Percentiles rank a stretch among this genome's conserved stretches.
phyloP scores from a whole-genome alignment of 2,329 filamentous ascomycete species.

The Phoma sp. region DNA sequence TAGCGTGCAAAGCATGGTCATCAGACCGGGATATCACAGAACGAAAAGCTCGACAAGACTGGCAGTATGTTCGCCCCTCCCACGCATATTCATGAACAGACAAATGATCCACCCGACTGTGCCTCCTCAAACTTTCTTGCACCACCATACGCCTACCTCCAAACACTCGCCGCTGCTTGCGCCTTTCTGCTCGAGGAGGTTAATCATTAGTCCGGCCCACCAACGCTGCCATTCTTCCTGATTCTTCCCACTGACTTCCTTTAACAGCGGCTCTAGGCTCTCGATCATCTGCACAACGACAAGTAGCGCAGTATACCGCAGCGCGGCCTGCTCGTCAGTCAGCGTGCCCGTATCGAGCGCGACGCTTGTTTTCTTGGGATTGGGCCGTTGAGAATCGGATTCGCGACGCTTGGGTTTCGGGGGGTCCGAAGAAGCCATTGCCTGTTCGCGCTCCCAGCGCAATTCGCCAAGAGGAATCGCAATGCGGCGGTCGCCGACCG shows the following conservation, averaged over 20 bases:
- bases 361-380: conserved; percentile 38
- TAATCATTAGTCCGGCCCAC: conserved; percentile 85
- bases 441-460: conserved; percentile 81
- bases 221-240: conserved; percentile 92
- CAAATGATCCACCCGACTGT: not conserved
- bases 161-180: conserved; percentile 85
- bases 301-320: conserved; percentile 79
- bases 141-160: conserved; percentile 70
- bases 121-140: conserved; percentile 56
- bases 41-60: conserved; percentile 1
- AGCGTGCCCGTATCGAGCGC: conserved; percentile 57
- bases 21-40: conserved; percentile 18
- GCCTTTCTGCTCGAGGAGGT: conserved; percentile 79
- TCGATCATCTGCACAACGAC: conserved; percentile 85
- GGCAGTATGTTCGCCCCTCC: not conserved
- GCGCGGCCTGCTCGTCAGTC: conserved; percentile 71
- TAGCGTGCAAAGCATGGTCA: conserved; percentile 2
- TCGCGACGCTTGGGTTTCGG: conserved; percentile 58
- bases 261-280: conserved; percentile 79
- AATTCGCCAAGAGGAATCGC: conserved; percentile 87
- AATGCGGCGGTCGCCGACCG: conserved; percentile 74
- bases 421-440: conserved; percentile 17
- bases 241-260: conserved; percentile 83
- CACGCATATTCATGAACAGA: not conserved
- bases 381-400: conserved; percentile 54